Evolutionary conservation across 1,284 basidiomycete species (phyloP), one percentile per base, ranked within the genome.

Genomic region (Rhodotorula sp.): DNA sequence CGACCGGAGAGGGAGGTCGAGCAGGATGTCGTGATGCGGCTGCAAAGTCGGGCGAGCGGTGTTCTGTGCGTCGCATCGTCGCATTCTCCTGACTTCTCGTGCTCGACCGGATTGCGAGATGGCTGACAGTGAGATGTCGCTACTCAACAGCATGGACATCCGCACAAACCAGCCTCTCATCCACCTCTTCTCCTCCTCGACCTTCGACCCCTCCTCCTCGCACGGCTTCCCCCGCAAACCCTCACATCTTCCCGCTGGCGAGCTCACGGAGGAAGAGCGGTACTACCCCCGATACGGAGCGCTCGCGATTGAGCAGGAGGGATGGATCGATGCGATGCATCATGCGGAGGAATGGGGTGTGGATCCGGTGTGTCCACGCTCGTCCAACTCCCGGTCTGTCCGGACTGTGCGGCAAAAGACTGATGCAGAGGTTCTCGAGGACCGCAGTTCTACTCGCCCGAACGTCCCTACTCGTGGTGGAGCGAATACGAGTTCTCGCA

Each of bases 111-210:
- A n/a, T n/a, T n/a, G n/a, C n/a, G n/a, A 9, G 6, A 16, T 15
- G 18, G n/a, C 4, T 30, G 18, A 3, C 16, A 15, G 15, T 15
- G 18, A 26, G 24, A 52, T 59, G 47, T 9, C 16, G 30, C 56
- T 31, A n/a, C 18, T 46, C 48, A 30, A 20, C 59, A 86, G 84
- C 59, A 74, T 86, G 40, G 83, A 84, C 46, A 83, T 86, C n/a
- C 81, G 80, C 1, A 84, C 85, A 2, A 81, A 84, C 75, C 84
- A 85, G 76, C 83, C 84, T 2, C 83, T 83, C 0, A 81, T 83
- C 9, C 65, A 62, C 44, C 62, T 66, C 37, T n/a, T n/a, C 56
- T 16, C 30, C 30, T 22, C 28, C 3, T 26, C 34, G 7, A 24
- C 16, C 11, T 22, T 44, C 48, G 20, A 40, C 11, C 30, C 5